Conservation (phyloP, 805 yeast species). For the Tetrapisispora namnaoensis region DNA sequence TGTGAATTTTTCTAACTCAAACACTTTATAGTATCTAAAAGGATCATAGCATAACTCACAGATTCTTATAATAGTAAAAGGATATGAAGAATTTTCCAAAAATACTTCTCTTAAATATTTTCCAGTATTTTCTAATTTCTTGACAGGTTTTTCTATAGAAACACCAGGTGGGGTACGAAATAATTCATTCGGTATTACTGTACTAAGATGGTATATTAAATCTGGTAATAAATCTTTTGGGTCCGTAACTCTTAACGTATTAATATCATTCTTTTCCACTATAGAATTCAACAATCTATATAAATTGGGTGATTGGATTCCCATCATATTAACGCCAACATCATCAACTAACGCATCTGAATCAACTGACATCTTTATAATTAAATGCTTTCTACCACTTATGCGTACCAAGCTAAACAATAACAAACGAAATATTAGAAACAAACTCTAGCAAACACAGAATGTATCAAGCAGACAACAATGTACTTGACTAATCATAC, state of each 20-base stretch:
- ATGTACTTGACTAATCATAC: too few species aligned
- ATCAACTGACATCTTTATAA: neutral
- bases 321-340: constrained; percentile 4
- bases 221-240: constrained; percentile 14
- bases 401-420: neutral
- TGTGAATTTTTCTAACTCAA: constrained; percentile 34
- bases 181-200: constrained; percentile 19
- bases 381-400: neutral
- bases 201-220: constrained; percentile 16
- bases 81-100: constrained; percentile 19
- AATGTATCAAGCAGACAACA: too few species aligned
- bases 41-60: constrained; percentile 41
- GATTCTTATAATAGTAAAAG: constrained; percentile 41
- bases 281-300: constrained; percentile 8
- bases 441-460: too few species aligned
- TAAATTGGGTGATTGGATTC: neutral
- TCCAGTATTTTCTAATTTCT: constrained; percentile 8
- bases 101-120: constrained; percentile 13
- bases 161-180: constrained; percentile 5
- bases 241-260: constrained; percentile 5
- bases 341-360: constrained; percentile 1
- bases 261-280: constrained; percentile 10
- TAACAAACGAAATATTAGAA: too few species aligned
- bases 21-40: constrained; percentile 29
- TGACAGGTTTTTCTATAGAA: constrained; percentile 2